A percentile compares a stretch with the other conserved stretches of the same genome.
Conservation (phyloP, 176 grass and related monocot genomes). For the Carex pumila region DNA sequence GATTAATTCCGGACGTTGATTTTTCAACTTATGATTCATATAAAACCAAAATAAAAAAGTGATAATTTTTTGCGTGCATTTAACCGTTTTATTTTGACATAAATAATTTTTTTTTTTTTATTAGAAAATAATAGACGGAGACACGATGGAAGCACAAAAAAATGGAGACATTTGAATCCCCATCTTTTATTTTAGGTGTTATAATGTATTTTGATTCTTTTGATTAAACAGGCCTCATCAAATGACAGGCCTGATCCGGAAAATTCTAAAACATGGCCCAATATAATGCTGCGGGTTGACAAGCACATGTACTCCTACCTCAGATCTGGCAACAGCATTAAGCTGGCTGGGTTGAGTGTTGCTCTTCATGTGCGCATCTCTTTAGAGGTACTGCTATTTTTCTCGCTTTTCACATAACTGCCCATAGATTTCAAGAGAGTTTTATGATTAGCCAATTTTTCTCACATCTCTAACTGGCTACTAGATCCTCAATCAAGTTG, state of each 20-base stretch:
- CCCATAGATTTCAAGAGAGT: background rate
- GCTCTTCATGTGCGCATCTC: conserved; percentile 85
- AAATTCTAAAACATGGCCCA: conserved; percentile 75
- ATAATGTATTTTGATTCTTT: conserved; percentile 27
- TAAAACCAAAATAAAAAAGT: too few species aligned
- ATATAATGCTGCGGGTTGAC: conserved; percentile 66
- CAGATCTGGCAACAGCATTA: conserved; percentile 70
- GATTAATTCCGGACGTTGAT: too few species aligned
- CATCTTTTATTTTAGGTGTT: background rate
- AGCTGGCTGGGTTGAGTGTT: conserved; percentile 73
- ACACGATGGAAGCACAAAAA: too few species aligned
- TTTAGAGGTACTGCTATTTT: conserved; percentile 49
- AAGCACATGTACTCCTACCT: conserved; percentile 77
- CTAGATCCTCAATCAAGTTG: background rate
- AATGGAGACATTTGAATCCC: too few species aligned
- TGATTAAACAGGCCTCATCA: conserved; percentile 51
- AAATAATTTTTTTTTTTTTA: too few species aligned
- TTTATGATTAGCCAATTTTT: too few species aligned
- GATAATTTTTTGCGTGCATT: too few species aligned
- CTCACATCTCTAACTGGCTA: background rate
- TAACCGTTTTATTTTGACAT: too few species aligned
- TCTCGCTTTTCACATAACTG: background rate
- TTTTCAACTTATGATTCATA: too few species aligned
- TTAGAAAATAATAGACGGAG: too few species aligned
- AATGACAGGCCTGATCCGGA: conserved; percentile 40